phyloP scores from a whole-genome alignment of 805 yeast genomes.

The Kuraishia floccosa region DNA sequence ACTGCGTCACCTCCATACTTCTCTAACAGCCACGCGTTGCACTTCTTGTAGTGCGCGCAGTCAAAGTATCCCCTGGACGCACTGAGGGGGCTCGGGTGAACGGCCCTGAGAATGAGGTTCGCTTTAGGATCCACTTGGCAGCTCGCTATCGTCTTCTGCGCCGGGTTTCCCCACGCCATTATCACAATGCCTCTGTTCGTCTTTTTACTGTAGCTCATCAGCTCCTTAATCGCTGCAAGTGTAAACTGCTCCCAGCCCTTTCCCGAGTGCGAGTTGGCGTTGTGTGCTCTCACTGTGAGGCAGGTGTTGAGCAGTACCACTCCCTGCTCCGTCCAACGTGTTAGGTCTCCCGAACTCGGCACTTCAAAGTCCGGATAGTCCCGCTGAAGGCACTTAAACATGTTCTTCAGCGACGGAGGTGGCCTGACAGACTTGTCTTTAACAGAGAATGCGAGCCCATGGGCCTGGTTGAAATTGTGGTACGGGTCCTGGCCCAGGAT shows the following conservation, averaged over 20 bases:
- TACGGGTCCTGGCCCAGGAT: conserved; percentile 96
- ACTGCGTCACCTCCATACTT: conserved; percentile 18
- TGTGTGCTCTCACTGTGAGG: conserved; percentile 85
- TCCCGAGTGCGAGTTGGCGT: conserved; percentile 85
- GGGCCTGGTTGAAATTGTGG: conserved; percentile 89
- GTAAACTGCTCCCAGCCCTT: conserved; percentile 93
- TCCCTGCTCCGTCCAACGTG: conserved; percentile 81
- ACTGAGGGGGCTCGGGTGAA: conserved; percentile 92
- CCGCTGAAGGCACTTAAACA: conserved; percentile 62
- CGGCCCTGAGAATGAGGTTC: conserved; percentile 52
- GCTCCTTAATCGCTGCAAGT: conserved; percentile 45
- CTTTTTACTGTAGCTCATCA: conserved; percentile 35
- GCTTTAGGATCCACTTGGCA: conserved; percentile 16
- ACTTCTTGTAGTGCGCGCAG: conserved; percentile 57
- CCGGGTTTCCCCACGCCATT: conserved; percentile 48
- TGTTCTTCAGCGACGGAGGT: conserved; percentile 82
- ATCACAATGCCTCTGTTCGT: conserved; percentile 48
- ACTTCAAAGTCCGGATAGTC: conserved; percentile 61
- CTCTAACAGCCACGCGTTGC: conserved; percentile 66
- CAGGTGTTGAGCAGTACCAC: conserved; percentile 82
- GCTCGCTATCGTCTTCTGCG: conserved; percentile 23
- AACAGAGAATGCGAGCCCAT: conserved; percentile 92
- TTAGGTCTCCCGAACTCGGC: conserved; percentile 57
- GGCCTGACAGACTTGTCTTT: conserved; percentile 67
- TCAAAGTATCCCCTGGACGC: conserved; percentile 84